These are phyloP conservation scores for Myxozyma udenii DNA, from an alignment of 805 yeast species.

Conservation along the genomic window DNA sequence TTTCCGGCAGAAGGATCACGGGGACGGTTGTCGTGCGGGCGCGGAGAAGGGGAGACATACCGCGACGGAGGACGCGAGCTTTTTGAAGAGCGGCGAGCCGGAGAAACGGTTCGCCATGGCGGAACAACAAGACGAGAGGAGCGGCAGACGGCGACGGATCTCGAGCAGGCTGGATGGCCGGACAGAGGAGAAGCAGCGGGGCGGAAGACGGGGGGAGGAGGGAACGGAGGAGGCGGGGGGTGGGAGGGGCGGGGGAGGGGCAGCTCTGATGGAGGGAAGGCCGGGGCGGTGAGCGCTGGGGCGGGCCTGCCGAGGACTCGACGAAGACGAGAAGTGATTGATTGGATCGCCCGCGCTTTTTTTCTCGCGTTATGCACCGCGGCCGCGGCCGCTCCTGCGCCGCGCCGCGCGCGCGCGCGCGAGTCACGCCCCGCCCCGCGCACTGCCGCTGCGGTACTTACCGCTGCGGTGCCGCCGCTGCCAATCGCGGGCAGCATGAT, in stretches of 20 bases:
- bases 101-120: constrained; percentile 26
- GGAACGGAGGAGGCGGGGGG: not conserved
- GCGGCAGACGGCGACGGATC: not conserved
- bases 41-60: constrained; percentile 10
- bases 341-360: too few species aligned
- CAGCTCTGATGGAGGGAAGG: not conserved
- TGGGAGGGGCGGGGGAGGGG: not conserved
- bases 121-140: constrained; percentile 1
- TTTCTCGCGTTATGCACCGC: not conserved
- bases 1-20: not conserved
- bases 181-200: not conserved
- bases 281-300: not conserved
- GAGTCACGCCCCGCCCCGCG: not conserved
- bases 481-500: not conserved
- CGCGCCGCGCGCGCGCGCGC: not conserved
- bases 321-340: not conserved
- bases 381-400: not conserved
- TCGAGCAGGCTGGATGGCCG: not conserved
- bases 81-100: constrained; percentile 19
- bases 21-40: not conserved
- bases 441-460: not conserved
- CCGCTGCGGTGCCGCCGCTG: not conserved
- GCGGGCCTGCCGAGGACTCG: not conserved
- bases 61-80: constrained; percentile 20
- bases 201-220: not conserved